Base-by-base conservation (phyloP, 1,139 yeast genomes). In the Saccharomyces pastorianus region DNA sequence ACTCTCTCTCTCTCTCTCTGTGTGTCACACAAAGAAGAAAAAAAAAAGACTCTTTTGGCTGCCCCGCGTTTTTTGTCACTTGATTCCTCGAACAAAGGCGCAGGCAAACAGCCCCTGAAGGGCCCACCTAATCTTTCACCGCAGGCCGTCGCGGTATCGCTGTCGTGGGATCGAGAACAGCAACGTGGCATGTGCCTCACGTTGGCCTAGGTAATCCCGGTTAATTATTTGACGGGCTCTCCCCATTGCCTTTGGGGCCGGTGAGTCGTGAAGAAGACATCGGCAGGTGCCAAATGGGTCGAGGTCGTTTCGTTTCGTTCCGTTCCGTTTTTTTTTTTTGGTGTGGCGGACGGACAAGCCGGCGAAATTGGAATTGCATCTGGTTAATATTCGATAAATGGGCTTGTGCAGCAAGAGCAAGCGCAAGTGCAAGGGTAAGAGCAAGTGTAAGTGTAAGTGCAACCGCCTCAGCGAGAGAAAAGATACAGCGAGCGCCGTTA, bases 401-500 rank as follows among this genome's bases (percentile, higher is more conserved):
- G 44, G 44, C 44, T 38, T 38, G 44, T 38, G 25, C 44, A 38
- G 13, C 13, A 38, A 11, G 25, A 38, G 25, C 44, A 38, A 38
- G 44, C 5, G 7, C 44, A 38, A 38, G 44, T 9, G 13, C 44
- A 34, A 34, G 42, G n/a, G 44, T 38, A 38, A 9, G 13, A 9
- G 17, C 23, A 20, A 38, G 7, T 20, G 44, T 6, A 38, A 38
- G 9, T 38, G 42, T 25, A 38, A 38, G n/a, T 23, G 44, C 44
- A 11, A 38, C 25, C 11, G 44, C 3, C 44, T 9, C 44, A 38
- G 44, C 6, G 44, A 34, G 5, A 17, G 17, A 34, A 14, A 7
- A 38, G n/a, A 8, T 17, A 17, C 13, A 17, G 44, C 13, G 11
- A 38, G 13, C 25, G 25, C 11, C 23, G 6, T 17, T 7, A 89